Evolutionary conservation across 106 monocot genomes (phyloP), one percentile per base, ranked within the genome.

Genomic region (Alisma plantagoaquatica): DNA sequence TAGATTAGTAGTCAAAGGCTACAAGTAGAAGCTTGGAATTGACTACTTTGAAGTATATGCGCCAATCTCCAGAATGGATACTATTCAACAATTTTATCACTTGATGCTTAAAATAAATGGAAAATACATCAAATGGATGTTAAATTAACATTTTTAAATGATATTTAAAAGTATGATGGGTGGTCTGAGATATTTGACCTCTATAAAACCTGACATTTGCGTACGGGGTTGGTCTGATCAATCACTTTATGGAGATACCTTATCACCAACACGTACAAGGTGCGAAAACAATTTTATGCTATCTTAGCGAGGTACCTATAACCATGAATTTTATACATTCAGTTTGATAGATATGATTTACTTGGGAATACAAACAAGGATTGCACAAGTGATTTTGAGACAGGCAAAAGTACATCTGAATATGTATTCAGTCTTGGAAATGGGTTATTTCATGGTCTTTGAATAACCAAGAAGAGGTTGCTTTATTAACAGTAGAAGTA

Each of bases 21-120:
- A 49, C 48, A 49, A 17, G 17, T 24, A 22, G 10, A 49, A 23
- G 2, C 20, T 23, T 49, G 48, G 21, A 15, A 23, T 49, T 10
- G 48, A 49, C 48, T 49, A 49, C 24, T 19, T 23, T 49, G 48
- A 49, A 49, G 22, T 49, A 10, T 49, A 23, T 19, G 48, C 48
- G 1, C 48, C 21, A 1, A 21, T 49, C 11, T 3, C n/a, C 11
- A 10, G 2, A 2, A 19, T 49, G 10, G 48, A 49, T 23, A 49
- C 21, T 3, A 21, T 49, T 5, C 20, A 49, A 23, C 24, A 9
- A 10, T 49, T 2, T 23, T 49, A 18, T 49, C 48, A 18, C 48
- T 49, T 49, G 17, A 19, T 1, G 48, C 48, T 49, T 24, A 49
- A 3, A 15, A 49, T 23, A 23, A 11, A 19, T 49, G 17, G 21